Evolutionary conservation across 345 rosid species (phyloP), one percentile per base, ranked within the genome.

Genomic region (Lepidium didymum): DNA sequence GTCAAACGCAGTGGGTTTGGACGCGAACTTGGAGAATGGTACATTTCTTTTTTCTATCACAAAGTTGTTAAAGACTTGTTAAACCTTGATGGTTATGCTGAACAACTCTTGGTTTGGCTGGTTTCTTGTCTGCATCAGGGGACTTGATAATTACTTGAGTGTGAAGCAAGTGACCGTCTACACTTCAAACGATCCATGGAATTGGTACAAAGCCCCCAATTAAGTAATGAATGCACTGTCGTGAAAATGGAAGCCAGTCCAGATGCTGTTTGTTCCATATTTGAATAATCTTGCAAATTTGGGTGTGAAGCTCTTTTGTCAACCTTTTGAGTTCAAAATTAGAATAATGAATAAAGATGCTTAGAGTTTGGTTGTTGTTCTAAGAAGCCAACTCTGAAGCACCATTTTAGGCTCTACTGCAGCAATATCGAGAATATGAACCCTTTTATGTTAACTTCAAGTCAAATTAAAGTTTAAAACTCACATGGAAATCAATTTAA

Each of bases 21-120:
- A 19, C 95, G 95, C 44, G 99, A 91, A 70, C 74, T 91, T 50
- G 97, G 99, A 46, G 89, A 88, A 89, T 89, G 97, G 99, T 94
- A 86, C 29, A 73, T 36, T 47, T 49, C 54, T 46, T 14, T 59
- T 45, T 53, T 44, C 43, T 45, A 16, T 59, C 27, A 23, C 34
- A 47, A 2, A 23, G 42, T 5, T 15, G 6, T 56, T 7, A 63
- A 45, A 59, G 29, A 12, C 27, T n/a, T n/a, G n/a, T 38, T 29
- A 19, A 23, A 41, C 29, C 34, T 31, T 49, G 53, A 40, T 73
- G 50, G 44, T 37, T 56, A 23, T 54, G 61, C 29, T 63, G 25
- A 75, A 21, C 78, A 54, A 61, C 15, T 51, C 58, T 47, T 53
- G 56, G 42, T 10, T 59, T 65, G 46, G 36, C 19, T 49, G 56